Evolutionary conservation across 2,329 filamentous ascomycete genomes (phyloP).

Genomic region (Colletotrichum euphorbiae): DNA sequence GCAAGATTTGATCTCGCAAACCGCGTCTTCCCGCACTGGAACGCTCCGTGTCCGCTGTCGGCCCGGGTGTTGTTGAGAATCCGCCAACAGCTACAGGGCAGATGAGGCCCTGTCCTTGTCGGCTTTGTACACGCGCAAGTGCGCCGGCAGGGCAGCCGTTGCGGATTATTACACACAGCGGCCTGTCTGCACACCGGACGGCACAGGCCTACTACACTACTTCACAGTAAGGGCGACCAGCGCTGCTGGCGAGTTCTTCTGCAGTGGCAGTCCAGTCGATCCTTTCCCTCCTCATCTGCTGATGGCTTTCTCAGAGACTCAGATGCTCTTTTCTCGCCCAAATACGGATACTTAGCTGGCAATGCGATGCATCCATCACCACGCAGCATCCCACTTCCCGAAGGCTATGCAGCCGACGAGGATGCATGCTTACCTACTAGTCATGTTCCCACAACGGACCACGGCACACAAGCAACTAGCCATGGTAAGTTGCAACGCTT

Average conservation of each 20-base stretch:
- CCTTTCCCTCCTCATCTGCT: background rate
- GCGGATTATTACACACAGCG: background rate
- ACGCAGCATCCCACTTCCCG: conserved; percentile 34
- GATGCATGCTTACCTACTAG: background rate
- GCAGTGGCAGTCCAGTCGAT: conserved; percentile 6
- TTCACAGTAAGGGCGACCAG: background rate
- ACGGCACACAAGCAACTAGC: conserved; percentile 17
- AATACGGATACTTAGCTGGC: too few relatives aligned
- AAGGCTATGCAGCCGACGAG: conserved; percentile 13
- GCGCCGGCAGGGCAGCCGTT: background rate
- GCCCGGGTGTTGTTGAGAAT: conserved; percentile 25
- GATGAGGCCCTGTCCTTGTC: conserved; percentile 30
- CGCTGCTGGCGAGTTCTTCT: background rate
- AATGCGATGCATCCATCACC: conserved; percentile 28
- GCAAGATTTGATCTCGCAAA: conserved; percentile 39
- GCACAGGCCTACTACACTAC: conserved; percentile 2
- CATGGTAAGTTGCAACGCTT: conserved; percentile 19
- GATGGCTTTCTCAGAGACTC: background rate
- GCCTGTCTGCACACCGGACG: background rate
- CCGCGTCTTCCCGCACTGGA: conserved; percentile 34
- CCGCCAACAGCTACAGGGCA: background rate
- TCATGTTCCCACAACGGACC: background rate
- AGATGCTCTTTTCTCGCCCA: background rate
- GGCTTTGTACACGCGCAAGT: background rate
- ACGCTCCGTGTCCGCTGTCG: conserved; percentile 31